Base-by-base conservation (phyloP, 768 basidiomycete species). In the Lactarius sp. region DNA sequence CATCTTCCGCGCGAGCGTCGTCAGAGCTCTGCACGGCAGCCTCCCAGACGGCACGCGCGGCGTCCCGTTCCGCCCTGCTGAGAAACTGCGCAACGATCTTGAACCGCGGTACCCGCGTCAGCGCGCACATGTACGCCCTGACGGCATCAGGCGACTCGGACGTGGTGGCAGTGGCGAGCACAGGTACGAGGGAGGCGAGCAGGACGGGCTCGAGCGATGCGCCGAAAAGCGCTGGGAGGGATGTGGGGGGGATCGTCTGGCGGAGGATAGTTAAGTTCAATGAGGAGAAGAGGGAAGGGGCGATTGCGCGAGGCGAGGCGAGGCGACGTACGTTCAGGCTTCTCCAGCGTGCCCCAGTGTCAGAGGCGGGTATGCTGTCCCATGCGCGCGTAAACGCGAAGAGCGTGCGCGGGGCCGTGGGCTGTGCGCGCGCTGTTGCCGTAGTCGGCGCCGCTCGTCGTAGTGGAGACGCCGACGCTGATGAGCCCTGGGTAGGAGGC, bases 161-260 rank as follows among this genome's bases (percentile, higher is more conserved):
- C 20, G 42, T 2, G 46, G 12, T 73, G 68, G 41, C 41, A 0
- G 69, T 69, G 8, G 70, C 71, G 66, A 91, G 83, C 3, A 79
- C 80, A 34, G 77, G 74, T 31, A 92, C 71, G 22, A 92, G 76
- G 1, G 83, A 81, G 2, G 77, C 76, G 18, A 93, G 79, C 33
- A 88, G 69, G 1, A 78, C 69, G 0, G 91, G 82, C 50, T 92
- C 91, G 37, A 93, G 77, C 0, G 88, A 88, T 0, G 78, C 83
- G 68, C 86, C 80, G 74, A 88, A 90, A 44, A 93, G 73, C 1
- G 77, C 67, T 0, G 89, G 87, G 33, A 92, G 72, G 18, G 76
- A 74, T 8, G 76, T 52, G 0, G 90, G 83, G 0, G 81, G 75
- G 50, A 91, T 78, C 39, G 76, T 78, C 86, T 91, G 61, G 6